Conservation (phyloP, 148 eudicot genomes). For the Chenopodium berlandieri region DNA sequence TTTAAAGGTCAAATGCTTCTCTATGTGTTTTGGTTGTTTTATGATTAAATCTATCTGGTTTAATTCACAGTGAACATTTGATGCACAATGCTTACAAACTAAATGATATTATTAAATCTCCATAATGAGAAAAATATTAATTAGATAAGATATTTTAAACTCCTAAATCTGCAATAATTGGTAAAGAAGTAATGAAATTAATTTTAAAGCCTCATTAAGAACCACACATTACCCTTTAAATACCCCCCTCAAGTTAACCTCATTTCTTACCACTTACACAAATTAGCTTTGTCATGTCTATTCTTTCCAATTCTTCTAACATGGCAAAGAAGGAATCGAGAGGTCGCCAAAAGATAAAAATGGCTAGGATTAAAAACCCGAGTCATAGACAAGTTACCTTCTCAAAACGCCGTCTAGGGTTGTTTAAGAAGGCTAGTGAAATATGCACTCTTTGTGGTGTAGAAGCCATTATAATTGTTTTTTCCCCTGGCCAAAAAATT, state of each 20-base stretch:
- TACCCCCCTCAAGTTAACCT: slow-evolving; percentile 3
- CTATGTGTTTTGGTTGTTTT: not conserved
- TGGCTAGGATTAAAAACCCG: slow-evolving; percentile 53
- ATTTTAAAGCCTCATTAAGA: not conserved
- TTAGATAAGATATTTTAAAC: slow-evolving; percentile 36
- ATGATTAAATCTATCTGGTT: not conserved
- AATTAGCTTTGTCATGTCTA: slow-evolving; percentile 1
- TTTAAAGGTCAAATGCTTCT: slow-evolving; percentile 9
- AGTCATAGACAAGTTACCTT: slow-evolving; percentile 58
- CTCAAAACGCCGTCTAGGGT: slow-evolving; percentile 57
- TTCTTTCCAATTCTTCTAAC: slow-evolving; percentile 3
- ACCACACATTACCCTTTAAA: slow-evolving; percentile 26
- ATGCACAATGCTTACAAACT: slow-evolving; percentile 11
- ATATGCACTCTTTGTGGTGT: slow-evolving; percentile 55
- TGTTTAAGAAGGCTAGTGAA: slow-evolving; percentile 61
- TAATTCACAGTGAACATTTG: not conserved
- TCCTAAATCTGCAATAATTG: slow-evolving; percentile 41
- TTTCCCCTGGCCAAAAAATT: slow-evolving; percentile 51
- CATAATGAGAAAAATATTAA: slow-evolving; percentile 36
- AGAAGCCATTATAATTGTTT: slow-evolving; percentile 40
- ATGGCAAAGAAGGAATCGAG: slow-evolving; percentile 51
- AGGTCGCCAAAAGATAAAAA: slow-evolving; percentile 65
- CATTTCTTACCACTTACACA: not conserved
- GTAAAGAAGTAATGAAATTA: slow-evolving; percentile 10
- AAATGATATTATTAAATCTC: slow-evolving; percentile 30